Conservation (phyloP, 2,329 filamentous ascomycete genomes). For the Penicillium carneum region DNA sequence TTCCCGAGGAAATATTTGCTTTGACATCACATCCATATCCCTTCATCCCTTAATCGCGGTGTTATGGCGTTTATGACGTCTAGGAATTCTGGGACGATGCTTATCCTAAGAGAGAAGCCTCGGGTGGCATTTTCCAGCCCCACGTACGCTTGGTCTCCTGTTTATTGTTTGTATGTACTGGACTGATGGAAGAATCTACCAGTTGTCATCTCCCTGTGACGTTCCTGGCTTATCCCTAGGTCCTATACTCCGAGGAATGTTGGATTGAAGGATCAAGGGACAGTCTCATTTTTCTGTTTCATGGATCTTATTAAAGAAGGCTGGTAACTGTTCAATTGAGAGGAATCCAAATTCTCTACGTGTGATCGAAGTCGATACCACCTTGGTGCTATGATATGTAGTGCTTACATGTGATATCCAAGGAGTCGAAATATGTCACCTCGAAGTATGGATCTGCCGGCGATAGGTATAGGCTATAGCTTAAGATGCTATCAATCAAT, state of each 20-base stretch:
- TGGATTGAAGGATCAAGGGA: neutral
- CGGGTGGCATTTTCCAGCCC: conserved; percentile 20
- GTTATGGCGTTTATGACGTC: conserved; percentile 26
- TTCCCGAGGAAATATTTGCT: conserved; percentile 22
- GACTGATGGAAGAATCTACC: conserved; percentile 36
- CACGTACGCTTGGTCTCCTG: neutral
- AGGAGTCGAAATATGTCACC: neutral
- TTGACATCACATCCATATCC: conserved; percentile 19
- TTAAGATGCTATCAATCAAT: no score
- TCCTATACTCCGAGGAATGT: conserved; percentile 33
- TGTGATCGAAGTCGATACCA: no score
- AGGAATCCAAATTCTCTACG: neutral
- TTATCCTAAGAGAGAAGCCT: conserved; percentile 23
- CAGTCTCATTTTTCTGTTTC: neutral
- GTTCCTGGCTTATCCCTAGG: conserved; percentile 27
- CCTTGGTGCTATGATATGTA: neutral
- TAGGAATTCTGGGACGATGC: conserved; percentile 25
- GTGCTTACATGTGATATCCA: neutral
- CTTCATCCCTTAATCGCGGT: conserved; percentile 23
- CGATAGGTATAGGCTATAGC: no score
- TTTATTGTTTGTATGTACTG: conserved; percentile 18
- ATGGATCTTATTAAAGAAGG: neutral
- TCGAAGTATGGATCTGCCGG: no score
- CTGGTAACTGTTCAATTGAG: neutral
- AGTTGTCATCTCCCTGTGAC: conserved; percentile 20